phyloP scores from a whole-genome alignment of 495 filamentous ascomycete genomes.

The Aspergillus nanangensis region DNA sequence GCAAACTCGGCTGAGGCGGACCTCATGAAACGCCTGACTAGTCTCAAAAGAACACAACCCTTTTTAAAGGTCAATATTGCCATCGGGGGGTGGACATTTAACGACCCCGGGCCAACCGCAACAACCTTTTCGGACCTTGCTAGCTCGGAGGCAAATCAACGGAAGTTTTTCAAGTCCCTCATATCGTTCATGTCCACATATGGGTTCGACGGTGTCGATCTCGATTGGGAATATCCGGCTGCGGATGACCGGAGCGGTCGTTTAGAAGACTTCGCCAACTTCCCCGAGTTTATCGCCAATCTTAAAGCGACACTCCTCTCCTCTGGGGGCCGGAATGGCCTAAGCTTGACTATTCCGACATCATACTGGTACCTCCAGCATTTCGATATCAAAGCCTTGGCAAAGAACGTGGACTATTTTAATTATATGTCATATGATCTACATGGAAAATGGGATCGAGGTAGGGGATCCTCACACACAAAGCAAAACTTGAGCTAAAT shows the following conservation, averaged over 20 bases:
- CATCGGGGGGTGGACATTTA: conserved; percentile 42
- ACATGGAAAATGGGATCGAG: conserved; percentile 25
- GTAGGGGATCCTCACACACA: background rate
- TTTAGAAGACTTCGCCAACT: conserved; percentile 35
- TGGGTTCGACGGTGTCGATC: conserved; percentile 50
- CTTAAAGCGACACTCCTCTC: conserved; percentile 29
- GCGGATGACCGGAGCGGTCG: conserved; percentile 32
- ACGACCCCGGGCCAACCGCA: conserved; percentile 19
- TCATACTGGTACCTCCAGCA: conserved; percentile 37
- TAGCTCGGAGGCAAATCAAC: conserved; percentile 21
- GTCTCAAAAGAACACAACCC: conserved; percentile 18
- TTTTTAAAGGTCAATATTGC: conserved; percentile 35
- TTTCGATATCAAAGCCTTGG: conserved; percentile 36
- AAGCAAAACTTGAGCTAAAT: background rate
- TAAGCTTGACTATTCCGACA: conserved; percentile 31
- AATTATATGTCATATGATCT: conserved; percentile 45
- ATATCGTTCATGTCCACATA: conserved; percentile 39
- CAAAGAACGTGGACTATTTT: conserved; percentile 39
- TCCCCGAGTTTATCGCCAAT: conserved; percentile 36
- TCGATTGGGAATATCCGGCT: conserved; percentile 55
- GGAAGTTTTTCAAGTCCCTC: conserved; percentile 39
- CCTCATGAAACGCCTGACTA: conserved; percentile 27
- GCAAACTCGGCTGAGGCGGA: conserved; percentile 10
- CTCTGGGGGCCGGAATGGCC: conserved; percentile 25
- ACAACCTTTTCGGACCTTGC: conserved; percentile 28